These are phyloP conservation scores for Oryza brachyantha DNA, from an alignment of 176 grass and related monocot genomes.

Conservation along the genomic window DNA sequence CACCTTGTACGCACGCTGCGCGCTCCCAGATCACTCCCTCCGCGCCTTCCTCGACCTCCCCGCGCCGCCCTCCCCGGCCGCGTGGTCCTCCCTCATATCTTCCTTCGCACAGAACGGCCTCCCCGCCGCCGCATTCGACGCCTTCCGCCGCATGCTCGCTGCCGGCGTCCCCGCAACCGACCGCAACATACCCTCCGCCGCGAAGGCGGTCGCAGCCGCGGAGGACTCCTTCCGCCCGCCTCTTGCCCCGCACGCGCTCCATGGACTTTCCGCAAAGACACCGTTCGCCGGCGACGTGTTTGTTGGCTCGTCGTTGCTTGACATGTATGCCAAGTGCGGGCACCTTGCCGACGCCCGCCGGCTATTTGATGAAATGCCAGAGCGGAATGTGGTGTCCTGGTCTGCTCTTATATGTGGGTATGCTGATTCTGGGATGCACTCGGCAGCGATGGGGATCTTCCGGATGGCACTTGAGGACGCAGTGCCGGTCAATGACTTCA, in stretches of 20 bases:
- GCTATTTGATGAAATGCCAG: slow-evolving; percentile 75
- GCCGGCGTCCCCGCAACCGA: slow-evolving; percentile 55
- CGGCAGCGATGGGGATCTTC: slow-evolving; percentile 45
- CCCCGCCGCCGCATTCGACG: slow-evolving; percentile 41
- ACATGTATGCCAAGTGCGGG: slow-evolving; percentile 76
- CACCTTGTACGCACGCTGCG: slow-evolving; percentile 79
- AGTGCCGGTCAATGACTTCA: slow-evolving; percentile 76
- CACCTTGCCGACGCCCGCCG: slow-evolving; percentile 46
- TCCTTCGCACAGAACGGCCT: slow-evolving; percentile 67
- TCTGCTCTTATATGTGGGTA: slow-evolving; percentile 71
- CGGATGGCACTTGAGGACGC: slow-evolving; percentile 52
- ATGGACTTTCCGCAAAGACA: slow-evolving; percentile 65
- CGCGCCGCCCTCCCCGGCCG: slow-evolving; percentile 41
- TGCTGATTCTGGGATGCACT: slow-evolving; percentile 50
- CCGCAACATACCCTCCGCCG: slow-evolving; percentile 66
- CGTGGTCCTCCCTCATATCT: slow-evolving; percentile 79
- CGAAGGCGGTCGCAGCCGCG: slow-evolving; percentile 54
- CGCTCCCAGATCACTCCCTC: slow-evolving; percentile 60
- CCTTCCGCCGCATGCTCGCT: slow-evolving; percentile 66
- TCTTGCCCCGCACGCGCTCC: slow-evolving; percentile 44
- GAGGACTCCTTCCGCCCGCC: slow-evolving; percentile 19
- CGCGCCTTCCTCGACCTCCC: slow-evolving; percentile 70
- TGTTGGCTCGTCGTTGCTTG: slow-evolving; percentile 62
- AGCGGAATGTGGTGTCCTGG: slow-evolving; percentile 94
- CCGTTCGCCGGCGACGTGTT: slow-evolving; percentile 67